Base-by-base conservation (phyloP, 2,329 filamentous ascomycete species). In the Alternaria tenuissima region DNA sequence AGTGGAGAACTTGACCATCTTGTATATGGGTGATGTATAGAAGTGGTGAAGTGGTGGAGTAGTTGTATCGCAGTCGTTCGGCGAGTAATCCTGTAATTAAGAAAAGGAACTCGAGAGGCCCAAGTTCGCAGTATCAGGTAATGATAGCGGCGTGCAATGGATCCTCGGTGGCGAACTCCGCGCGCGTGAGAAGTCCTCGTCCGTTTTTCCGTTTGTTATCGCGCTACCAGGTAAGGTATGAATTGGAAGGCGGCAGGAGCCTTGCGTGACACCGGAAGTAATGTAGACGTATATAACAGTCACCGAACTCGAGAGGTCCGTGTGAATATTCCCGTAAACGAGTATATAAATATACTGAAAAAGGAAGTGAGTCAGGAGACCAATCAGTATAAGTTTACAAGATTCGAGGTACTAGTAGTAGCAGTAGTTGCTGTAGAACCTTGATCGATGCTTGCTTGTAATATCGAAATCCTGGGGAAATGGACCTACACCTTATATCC, bases 1-100 rank as follows among this genome's bases (percentile, higher is more conserved):
- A 38, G 64, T 48, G 36, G 57, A 52, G 54, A 71, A 55, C 53
- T 67, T 71, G 55, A 73, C 67, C 68, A 71, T 71, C n/a, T 11
- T 66, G 56, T 32, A 52, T 39, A 49, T 43, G 11, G 51, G 39
- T 14, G 32, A 36, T 4, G 14, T 48, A 26, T 38, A 36, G 14
- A 49, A 49, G 46, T 49, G 20, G 32, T 49, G 46, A 34, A 28
- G 34, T 8, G 18, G 44, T 34, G 26, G 28, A 7, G 49, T 28
- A n/a, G 14, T 36, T n/a, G 5, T 20, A 30, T 55, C 20, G 20
- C 46, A 24, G 36, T 48, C 36, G 52, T 34, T n/a, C n/a, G 34
- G 20, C 12, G 20, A 24, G 46, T n/a, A 12, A 36, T 24, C 20
- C 20, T 3, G 20, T 26, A n/a, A 49, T 38, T 16, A 38, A 44